Evolutionary conservation across 2,329 filamentous ascomycete species (phyloP), one percentile per base, ranked within the genome.

Genomic region (Thielaviopsis ethacetica): DNA sequence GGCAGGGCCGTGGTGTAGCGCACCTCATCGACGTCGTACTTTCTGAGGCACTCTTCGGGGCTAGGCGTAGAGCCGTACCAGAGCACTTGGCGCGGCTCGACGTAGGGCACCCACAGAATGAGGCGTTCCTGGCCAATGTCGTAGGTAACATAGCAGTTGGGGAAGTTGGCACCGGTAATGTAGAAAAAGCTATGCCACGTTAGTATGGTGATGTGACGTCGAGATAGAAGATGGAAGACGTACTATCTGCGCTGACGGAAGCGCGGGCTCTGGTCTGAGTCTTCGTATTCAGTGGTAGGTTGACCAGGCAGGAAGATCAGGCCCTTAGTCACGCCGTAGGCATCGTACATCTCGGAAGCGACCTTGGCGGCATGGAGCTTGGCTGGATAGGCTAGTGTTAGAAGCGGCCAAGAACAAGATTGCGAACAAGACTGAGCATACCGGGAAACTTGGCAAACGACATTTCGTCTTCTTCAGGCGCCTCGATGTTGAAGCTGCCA

Each of bases 91-190:
- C 73, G 75, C 15, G 79, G 80, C 63, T 86, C 80, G 63, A 83
- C 80, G 64, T 81, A 79, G 1, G 86, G 86, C 54, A 91, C 82
- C 78, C 85, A 93, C 27, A 91, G 78, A 5, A 78, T 81, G 59
- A 93, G 77, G 22, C 73, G 71, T 67, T 91, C 85, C 12, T 71
- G 71, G 22, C 67, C 70, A 54, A 82, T 75, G 62, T 82, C 78
- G 64, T 82, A 82, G 1, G 80, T 82, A 38, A 79, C 73, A 54
- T 71, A 71, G 65, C 77, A 81, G 64, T 77, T 76, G 1, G 76
- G 71, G 62, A 81, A 77, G 67, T 81, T 69, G 60, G 72, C 75
- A 41, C 80, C 80, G 27, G 73, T 72, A 59, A 83, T 66, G 66
- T 83, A 83, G 67, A 76, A 82, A 68, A 82, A 82, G 71, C 78